Percentiles rank a stretch among this genome's conserved stretches.
Evolutionary conservation across 2,329 filamentous ascomycete genomes (phyloP).

Genomic region (Xylogone sp.): DNA sequence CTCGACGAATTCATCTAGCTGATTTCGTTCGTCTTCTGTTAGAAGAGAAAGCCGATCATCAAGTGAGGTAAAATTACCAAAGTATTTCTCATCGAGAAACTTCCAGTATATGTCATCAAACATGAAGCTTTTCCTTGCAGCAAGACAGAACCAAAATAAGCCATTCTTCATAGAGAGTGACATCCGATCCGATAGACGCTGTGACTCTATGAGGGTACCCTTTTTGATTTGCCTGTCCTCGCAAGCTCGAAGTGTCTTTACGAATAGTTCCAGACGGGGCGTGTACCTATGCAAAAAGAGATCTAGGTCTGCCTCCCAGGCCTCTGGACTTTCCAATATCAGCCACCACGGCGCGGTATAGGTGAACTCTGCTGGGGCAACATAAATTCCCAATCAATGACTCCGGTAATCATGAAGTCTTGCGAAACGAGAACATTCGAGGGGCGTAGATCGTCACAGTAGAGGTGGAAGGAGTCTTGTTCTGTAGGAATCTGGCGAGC

Average conservation of each 20-base stretch:
- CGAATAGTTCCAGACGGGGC: slow-evolving; percentile 28
- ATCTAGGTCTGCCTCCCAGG: slow-evolving; percentile 23
- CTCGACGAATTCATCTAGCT: slow-evolving; percentile 26
- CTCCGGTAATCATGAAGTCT: slow-evolving; percentile 22
- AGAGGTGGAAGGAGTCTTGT: slow-evolving; percentile 22
- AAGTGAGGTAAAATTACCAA: slow-evolving; percentile 14
- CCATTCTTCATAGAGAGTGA: slow-evolving; percentile 30
- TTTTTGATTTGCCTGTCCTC: no score
- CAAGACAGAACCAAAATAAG: slow-evolving; percentile 29
- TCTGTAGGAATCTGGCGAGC: slow-evolving; percentile 9
- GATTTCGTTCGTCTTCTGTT: slow-evolving; percentile 15
- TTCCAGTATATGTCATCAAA: slow-evolving; percentile 17
- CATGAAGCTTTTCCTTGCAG: slow-evolving; percentile 21
- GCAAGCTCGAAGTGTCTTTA: slow-evolving; percentile 15
- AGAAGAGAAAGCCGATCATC: slow-evolving; percentile 7
- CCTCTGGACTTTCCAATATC: slow-evolving; percentile 28
- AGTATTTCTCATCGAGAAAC: slow-evolving; percentile 23
- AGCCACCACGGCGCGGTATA: slow-evolving; percentile 37
- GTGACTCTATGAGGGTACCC: no score
- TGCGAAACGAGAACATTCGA: slow-evolving; percentile 29
- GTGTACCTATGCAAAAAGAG: slow-evolving; percentile 32
- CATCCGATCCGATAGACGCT: slow-evolving; percentile 26
- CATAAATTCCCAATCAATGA: slow-evolving; percentile 42
- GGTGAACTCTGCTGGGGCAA: slow-evolving; percentile 29
- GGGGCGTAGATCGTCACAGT: slow-evolving; percentile 31